These are phyloP conservation scores for Torulaspora globosa DNA, from an alignment of 1,139 yeast species.

Conservation along the genomic window DNA sequence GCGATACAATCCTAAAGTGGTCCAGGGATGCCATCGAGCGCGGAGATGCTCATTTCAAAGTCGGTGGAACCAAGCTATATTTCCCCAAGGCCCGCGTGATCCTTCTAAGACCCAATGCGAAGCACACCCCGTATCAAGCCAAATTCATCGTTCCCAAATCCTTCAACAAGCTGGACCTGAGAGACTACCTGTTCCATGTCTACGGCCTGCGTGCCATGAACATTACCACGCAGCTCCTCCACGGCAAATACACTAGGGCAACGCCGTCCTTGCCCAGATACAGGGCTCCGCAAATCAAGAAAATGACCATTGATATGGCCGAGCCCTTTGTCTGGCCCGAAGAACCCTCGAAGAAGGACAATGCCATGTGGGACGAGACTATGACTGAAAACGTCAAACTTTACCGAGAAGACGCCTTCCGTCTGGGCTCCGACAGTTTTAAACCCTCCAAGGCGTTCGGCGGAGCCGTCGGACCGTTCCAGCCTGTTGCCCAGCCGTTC, in stretches of 20 bases:
- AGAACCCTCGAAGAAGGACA: constrained; percentile 47
- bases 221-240: constrained; percentile 78
- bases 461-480: constrained; percentile 71
- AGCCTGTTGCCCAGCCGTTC: constrained; percentile 63
- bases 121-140: constrained; percentile 93
- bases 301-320: constrained; percentile 91
- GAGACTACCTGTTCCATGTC: constrained; percentile 85
- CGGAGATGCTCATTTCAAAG: constrained; percentile 73
- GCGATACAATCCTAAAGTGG: constrained; percentile 36
- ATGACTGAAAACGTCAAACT: constrained; percentile 40
- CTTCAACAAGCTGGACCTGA: constrained; percentile 82
- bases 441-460: constrained; percentile 72
- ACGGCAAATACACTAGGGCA: constrained; percentile 62
- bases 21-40: constrained; percentile 55
- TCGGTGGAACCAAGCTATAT: constrained; percentile 68
- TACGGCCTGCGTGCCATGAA: constrained; percentile 86
- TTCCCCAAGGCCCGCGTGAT: constrained; percentile 83
- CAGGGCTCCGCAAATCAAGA: constrained; percentile 77
- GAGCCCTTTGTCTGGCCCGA: constrained; percentile 95
- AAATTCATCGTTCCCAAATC: constrained; percentile 88
- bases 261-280: constrained; percentile 64
- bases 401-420: constrained; percentile 44
- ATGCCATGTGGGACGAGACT: constrained; percentile 38
- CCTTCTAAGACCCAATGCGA: constrained; percentile 81
- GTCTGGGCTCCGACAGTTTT: constrained; percentile 61